Base-by-base conservation (phyloP, 805 yeast genomes). In the Candida germanica region DNA sequence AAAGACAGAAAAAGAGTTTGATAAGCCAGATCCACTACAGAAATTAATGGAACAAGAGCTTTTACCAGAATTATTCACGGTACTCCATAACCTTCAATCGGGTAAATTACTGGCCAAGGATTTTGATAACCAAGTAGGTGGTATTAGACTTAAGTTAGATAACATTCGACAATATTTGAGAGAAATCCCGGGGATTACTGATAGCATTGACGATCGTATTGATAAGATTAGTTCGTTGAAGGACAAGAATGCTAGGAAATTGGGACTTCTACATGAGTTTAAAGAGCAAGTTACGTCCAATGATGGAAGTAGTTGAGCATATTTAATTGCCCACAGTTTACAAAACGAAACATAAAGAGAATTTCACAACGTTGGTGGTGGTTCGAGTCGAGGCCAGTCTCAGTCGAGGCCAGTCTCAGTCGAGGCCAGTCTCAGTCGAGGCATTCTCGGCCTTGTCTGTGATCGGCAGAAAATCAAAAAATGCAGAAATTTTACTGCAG, bases 31-130 rank as follows among this genome's bases (percentile, higher is more conserved):
- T 33, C 38, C 48, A 15, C 38, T 56, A 19, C 39, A 53, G n/a
- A 57, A 53, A 27, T 46, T 66, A 25, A 47, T 47, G 6, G 42
- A 53, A n/a, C 50, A 57, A 13, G 66, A 65, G 42, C 44, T 66
- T 3, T 49, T 67, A 4, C 69, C 70, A 5, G 71, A 66, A 24
- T 41, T 67, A 29, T 66, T 58, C 39, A 50, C 45, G 10, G 48
- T 64, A 13, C 46, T 67, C 4, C 65, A 61, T 35, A 59, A 58
- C 27, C 49, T 67, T 21, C 57, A 59, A 21, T 45, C 48, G 7
- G 71, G 69, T n/a, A 52, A 46, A 15, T 41, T 63, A 12, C 64
- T 57, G 58, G 59, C 67, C 6, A 62, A 64, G 37, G 71, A 67
- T 40, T 65, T 67, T 39, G 69, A 64, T 39, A 66, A 64, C 47